phyloP scores from a whole-genome alignment of 768 basidiomycete genomes.

The Psilocybe subaeruginosa region DNA sequence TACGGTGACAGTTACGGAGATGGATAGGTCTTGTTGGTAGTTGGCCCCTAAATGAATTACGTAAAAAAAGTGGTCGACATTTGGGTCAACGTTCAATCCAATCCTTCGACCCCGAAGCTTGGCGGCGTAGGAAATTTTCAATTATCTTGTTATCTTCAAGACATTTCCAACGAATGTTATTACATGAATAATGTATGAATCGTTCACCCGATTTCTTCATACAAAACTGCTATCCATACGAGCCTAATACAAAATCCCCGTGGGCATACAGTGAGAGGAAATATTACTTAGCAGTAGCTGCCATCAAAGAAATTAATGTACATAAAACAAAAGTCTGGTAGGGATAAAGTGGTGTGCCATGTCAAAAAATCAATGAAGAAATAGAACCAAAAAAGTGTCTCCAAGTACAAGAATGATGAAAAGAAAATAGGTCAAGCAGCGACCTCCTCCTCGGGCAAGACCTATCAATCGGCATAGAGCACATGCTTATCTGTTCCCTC shows the following conservation, averaged over 20 bases:
- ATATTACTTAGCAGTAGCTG: constrained; percentile 21
- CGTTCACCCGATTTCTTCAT: constrained; percentile 11
- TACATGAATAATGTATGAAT: not conserved
- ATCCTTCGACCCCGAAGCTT: not conserved
- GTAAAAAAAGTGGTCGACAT: too few relatives aligned
- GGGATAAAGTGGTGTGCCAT: constrained; percentile 6
- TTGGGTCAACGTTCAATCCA: too few relatives aligned
- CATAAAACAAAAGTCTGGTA: constrained; percentile 18
- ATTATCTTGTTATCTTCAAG: not conserved
- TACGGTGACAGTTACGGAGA: not conserved
- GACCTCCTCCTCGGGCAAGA: constrained; percentile 1
- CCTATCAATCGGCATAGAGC: constrained; percentile 70
- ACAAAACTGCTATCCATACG: constrained; percentile 14
- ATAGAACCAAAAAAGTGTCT: not conserved
- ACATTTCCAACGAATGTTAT: constrained; percentile 1
- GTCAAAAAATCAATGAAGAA: not conserved
- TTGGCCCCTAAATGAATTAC: not conserved
- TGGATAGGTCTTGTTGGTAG: not conserved
- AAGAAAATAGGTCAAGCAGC: constrained; percentile 17
- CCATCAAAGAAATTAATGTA: constrained; percentile 19
- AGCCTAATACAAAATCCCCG: constrained; percentile 14
- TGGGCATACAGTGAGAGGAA: constrained; percentile 4
- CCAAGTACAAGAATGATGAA: constrained; percentile 1
- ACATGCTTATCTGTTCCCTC: constrained; percentile 81
- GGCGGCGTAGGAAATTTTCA: not conserved